Percentiles rank a stretch among this genome's conserved stretches.
Evolutionary conservation across 345 rosid genomes (phyloP).

Genomic region (rapeseed (Brassica napus)): Da-Ae NC_063443.1:3057501-3058000

Average conservation of each 20-base stretch:
- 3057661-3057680: neutral
- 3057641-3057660: neutral
- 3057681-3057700: neutral
- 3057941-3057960: neutral
- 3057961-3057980: neutral
- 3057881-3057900: neutral
- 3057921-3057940: neutral
- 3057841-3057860: neutral
- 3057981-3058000: neutral
- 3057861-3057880: neutral
- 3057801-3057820: neutral
- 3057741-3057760: neutral
- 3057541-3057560: neutral
- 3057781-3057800: neutral
- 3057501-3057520: neutral
- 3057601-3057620: neutral
- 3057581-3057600: neutral
- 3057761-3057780: neutral
- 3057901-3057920: slow-evolving; percentile 12
- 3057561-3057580: neutral
- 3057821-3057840: neutral
- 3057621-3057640: neutral
- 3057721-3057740: neutral
- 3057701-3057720: neutral
- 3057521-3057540: neutral